These are phyloP conservation scores for Chaetomium tenue DNA, from an alignment of 495 filamentous ascomycete species.

Conservation along the genomic window DNA sequence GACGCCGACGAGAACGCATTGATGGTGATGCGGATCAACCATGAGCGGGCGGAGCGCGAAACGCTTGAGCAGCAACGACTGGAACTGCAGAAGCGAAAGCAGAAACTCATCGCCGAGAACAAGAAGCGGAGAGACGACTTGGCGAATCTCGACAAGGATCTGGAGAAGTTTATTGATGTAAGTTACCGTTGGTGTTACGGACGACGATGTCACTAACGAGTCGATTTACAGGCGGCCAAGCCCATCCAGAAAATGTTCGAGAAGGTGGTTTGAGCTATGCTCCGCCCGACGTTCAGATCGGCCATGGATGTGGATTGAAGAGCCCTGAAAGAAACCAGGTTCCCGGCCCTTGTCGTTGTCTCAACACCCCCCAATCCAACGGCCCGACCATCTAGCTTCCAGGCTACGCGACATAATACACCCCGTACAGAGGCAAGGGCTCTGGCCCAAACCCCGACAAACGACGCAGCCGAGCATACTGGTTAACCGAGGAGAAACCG, in stretches of 20 bases:
- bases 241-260: slow-evolving; percentile 81
- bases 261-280: slow-evolving; percentile 54
- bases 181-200: slow-evolving; percentile 23
- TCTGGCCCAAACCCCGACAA: background rate
- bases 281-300: background rate
- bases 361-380: too few relatives aligned
- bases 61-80: slow-evolving; percentile 83
- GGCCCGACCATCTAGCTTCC: too few relatives aligned
- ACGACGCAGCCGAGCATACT: background rate
- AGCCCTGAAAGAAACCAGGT: background rate
- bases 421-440: too few relatives aligned
- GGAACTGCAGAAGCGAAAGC: slow-evolving; percentile 83
- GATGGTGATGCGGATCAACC: slow-evolving; percentile 88
- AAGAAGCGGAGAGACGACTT: slow-evolving; percentile 94
- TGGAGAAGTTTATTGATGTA: slow-evolving; percentile 87
- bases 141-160: slow-evolving; percentile 78
- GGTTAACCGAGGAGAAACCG: background rate
- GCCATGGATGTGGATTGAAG: background rate
- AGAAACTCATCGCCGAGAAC: slow-evolving; percentile 87
- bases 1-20: slow-evolving; percentile 69
- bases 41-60: slow-evolving; percentile 84
- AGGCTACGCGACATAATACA: too few relatives aligned
- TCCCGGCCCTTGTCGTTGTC: too few relatives aligned
- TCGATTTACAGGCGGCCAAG: slow-evolving; percentile 64
- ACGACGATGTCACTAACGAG: slow-evolving; percentile 23